Evolutionary conservation across 2,329 filamentous ascomycete genomes (phyloP), one percentile per base, ranked within the genome.

Genomic region (Sporothrix brasiliensis): DNA sequence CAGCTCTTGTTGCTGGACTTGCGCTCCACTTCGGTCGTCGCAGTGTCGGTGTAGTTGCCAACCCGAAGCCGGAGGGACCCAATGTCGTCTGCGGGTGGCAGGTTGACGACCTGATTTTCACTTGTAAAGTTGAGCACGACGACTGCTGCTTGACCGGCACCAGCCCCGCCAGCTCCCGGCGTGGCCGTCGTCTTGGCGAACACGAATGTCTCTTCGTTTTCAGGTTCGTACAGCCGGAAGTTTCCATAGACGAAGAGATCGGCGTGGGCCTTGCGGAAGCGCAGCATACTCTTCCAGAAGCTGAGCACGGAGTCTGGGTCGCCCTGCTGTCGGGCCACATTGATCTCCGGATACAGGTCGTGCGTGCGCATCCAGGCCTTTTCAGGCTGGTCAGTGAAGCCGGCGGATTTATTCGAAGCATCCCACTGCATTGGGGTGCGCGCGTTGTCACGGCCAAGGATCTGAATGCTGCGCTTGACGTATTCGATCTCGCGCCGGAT

Each of bases 361-460:
- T 90, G 87, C 5, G 87, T 82, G 9, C 85, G 81, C 86, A 90
- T 91, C 89, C 89, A 91, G 41, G 75, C 75, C 10, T 73, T 76
- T 67, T 80, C 82, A 0, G 79, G 80, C 0, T 79, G 73, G 69
- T 80, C 78, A 7, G 87, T 88, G 79, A 92, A 92, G 1, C 90
- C 90, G 0, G 86, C 88, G 73, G 89, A 83, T 0, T 81, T 77
- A 52, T 70, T 71, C 0, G 80, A 79, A 0, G 77, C 81, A 69
- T 83, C 83, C 90, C 90, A 92, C 73, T 90, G 88, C 80, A 92
- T 87, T 0, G 90, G 90, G 3, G 87, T 84, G n/a, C 90, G 83
- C 10, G 88, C 84, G 75, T 92, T 87, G 76, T 92, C 89, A 44
- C 89, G 82, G 6, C 85, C 88, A 41, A 91, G 84, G 71, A 84